Evolutionary conservation across 257 asterid genomes (phyloP).

Genomic region (Solanum clarkiae): DNA sequence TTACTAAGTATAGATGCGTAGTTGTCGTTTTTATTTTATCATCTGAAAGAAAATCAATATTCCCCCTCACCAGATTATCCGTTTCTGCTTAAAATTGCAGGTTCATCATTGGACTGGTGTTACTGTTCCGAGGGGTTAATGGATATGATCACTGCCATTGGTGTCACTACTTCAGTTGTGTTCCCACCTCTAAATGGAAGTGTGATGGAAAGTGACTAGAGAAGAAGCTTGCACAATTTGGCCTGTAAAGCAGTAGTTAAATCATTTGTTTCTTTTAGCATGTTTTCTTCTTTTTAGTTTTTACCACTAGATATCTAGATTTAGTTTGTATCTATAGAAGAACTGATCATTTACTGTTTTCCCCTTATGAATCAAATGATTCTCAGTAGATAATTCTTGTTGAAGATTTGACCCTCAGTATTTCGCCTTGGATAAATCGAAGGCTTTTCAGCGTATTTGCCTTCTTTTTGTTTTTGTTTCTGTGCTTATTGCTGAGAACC

Average conservation of each 20-base stretch:
- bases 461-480: not conserved
- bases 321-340: not conserved
- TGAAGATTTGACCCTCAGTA: not conserved
- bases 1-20: not conserved
- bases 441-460: not conserved
- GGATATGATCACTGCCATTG: constrained; percentile 67
- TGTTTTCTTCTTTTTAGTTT: not conserved
- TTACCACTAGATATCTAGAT: not conserved
- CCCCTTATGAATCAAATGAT: not conserved
- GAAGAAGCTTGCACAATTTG: not conserved
- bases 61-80: not conserved
- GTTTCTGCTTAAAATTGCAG: constrained; percentile 19
- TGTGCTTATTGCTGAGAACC: not conserved
- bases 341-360: not conserved
- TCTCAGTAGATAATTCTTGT: not conserved
- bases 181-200: constrained; percentile 71
- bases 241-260: not conserved
- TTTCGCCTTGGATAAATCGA: not conserved
- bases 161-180: constrained; percentile 70
- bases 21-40: not conserved
- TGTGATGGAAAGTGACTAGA: constrained; percentile 23
- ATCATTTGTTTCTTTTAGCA: not conserved
- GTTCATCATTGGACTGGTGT: constrained; percentile 48
- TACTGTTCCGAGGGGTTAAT: constrained; percentile 66
- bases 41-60: not conserved